Conservation (phyloP, 1,284 basidiomycete genomes). For the Ceratobasidium sp. region DNA sequence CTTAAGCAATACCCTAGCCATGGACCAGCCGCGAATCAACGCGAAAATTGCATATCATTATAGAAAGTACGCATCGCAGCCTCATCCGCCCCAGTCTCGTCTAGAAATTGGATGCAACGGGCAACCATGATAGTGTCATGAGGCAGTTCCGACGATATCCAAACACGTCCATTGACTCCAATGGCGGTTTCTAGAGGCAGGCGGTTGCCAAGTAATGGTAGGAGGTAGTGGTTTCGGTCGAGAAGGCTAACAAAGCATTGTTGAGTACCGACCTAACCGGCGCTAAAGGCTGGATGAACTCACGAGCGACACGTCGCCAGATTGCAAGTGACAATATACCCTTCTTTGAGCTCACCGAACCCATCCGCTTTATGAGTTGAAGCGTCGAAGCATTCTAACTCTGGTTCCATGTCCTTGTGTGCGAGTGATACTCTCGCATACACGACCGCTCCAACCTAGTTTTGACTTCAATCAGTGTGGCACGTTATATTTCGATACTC, state of each 20-base stretch:
- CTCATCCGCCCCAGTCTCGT: constrained; percentile 54
- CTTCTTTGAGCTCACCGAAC: constrained; percentile 85
- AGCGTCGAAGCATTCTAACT: constrained; percentile 88
- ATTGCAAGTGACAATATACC: constrained; percentile 81
- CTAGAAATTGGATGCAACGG: constrained; percentile 79
- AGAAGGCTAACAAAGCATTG: constrained; percentile 67
- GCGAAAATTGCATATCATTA: constrained; percentile 44
- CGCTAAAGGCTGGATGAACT: constrained; percentile 54
- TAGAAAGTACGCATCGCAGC: constrained; percentile 44
- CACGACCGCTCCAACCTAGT: constrained; percentile 81
- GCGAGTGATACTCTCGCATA: constrained; percentile 88
- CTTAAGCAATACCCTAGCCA: too few relatives aligned
- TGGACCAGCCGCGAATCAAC: constrained; percentile 19
- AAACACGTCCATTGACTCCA: constrained; percentile 85
- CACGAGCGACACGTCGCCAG: constrained; percentile 83
- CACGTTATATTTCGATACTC: constrained; percentile 18
- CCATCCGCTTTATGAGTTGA: constrained; percentile 86
- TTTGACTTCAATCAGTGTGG: neutral
- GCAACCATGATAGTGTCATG: constrained; percentile 75
- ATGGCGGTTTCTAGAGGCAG: constrained; percentile 84
- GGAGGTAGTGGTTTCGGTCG: constrained; percentile 78
- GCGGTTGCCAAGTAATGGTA: constrained; percentile 76
- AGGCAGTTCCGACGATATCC: constrained; percentile 77
- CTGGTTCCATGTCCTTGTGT: constrained; percentile 91
- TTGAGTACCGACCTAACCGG: constrained; percentile 24